Evolutionary conservation across 208 protist genomes (phyloP), one percentile per base, ranked within the genome.

Genomic region (Leishmania amazonensis): DNA sequence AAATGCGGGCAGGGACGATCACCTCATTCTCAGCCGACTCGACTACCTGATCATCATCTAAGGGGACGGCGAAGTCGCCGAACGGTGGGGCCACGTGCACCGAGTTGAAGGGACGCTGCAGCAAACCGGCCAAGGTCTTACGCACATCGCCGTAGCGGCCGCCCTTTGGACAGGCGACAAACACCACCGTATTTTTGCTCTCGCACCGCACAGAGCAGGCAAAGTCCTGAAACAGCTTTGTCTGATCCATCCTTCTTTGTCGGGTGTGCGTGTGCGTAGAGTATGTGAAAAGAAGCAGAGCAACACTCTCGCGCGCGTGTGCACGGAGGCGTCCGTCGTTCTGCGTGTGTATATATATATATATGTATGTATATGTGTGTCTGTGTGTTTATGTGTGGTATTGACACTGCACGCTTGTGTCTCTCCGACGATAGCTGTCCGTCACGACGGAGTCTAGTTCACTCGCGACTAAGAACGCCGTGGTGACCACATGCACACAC

Each of bases 131-230:
- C 19, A 95, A 80, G 6, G 91, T 95, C 78, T 95, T 95, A 42
- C 91, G 85, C 57, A 95, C 89, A 76, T 95, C 91, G 64, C 91
- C 91, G 76, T 90, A 95, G 65, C 88, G 85, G 45, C 84, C 87
- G 3, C 87, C 86, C 24, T 80, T 80, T 13, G 89, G 89, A 64
- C 88, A 93, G 24, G 91, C 85, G 1, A 95, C 89, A 79, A 95
- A 95, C 21, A 92, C 89, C 13, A 93, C 80, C 9, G 91, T 91
- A 38, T 79, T 77, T 31, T 24, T 82, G 68, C 85, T 91, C 72
- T 93, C 89, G 64, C 91, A 95, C 57, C 88, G 82, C 53, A 95
- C 83, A 1, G 85, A 86, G 68, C 87, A 83, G n/a, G 87, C 75
- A 57, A 92, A 95, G 73, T 95, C 88, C 42, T 87, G 68, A 72